Evolutionary conservation across 2,329 filamentous ascomycete genomes (phyloP).

Genomic region (Diaporthe ampelina): DNA sequence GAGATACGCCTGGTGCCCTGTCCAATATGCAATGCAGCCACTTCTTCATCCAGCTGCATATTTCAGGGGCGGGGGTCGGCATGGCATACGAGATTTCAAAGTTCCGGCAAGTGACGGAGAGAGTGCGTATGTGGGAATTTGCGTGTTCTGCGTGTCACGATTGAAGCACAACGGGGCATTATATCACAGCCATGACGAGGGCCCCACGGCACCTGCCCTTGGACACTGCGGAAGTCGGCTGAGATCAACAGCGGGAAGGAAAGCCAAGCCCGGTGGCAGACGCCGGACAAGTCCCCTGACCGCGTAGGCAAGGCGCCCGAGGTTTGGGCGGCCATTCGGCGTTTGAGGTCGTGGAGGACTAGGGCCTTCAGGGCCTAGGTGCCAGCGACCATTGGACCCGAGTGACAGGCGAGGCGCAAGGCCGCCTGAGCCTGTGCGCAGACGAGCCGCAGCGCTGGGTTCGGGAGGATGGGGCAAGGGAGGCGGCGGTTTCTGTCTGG

Average conservation of each 20-base stretch:
- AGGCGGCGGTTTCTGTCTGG: not conserved
- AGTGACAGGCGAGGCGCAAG: constrained; percentile 4
- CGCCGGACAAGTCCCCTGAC: not conserved
- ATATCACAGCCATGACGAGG: not conserved
- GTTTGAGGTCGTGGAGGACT: constrained; percentile 12
- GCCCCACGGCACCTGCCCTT: not conserved
- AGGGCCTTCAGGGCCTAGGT: constrained; percentile 27
- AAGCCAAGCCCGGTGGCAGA: not conserved
- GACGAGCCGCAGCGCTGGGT: not conserved
- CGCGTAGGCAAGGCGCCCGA: not conserved
- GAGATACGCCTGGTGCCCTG: constrained; percentile 4
- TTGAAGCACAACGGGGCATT: not conserved
- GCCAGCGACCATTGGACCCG: constrained; percentile 24
- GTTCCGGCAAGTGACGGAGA: constrained; percentile 34
- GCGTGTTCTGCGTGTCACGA: constrained; percentile 2
- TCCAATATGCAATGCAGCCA: constrained; percentile 19
- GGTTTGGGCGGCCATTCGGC: not conserved
- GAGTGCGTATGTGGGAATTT: not conserved
- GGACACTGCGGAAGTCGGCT: not conserved
- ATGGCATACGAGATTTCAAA: constrained; percentile 12
- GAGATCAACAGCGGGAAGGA: not conserved
- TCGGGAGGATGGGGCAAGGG: not conserved
- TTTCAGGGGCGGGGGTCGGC: constrained; percentile 7
- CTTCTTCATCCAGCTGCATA: constrained; percentile 12
- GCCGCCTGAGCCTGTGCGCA: constrained; percentile 23